Evolutionary conservation across 305 asterid species (phyloP), one percentile per base, ranked within the genome.

Genomic region (Fraxinus greggii): DNA sequence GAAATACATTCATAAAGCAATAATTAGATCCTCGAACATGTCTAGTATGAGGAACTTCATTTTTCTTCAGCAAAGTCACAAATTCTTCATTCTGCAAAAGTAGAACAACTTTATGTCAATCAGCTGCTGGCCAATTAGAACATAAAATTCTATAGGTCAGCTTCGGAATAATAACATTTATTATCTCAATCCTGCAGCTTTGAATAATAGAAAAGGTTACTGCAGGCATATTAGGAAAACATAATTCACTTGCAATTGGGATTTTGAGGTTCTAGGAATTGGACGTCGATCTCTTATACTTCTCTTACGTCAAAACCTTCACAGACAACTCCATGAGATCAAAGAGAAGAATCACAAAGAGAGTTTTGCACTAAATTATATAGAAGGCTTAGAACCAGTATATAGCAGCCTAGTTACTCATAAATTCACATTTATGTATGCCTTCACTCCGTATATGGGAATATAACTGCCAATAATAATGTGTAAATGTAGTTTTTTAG

Each of bases 21-120:
- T 91, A 91, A 85, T 97, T 97, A 74, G 98, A 92, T 79, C 98
- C 98, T 28, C 97, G 86, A 31, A 92, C 93, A 73, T 97, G 99
- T 76, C 92, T 91, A 26, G 98, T 93, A 59, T 93, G 98, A 40
- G 98, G 98, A 78, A 92, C 87, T 84, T 93, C 91, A 42, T 91
- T 88, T 79, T 88, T 86, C 21, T 90, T 86, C 63, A 97, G 84
- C 89, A 93, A 15, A 9, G 89, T 74, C 12, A 93, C 97, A 56
- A 97, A 97, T 85, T 92, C 93, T 84, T 97, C 98, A 23, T 88
- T 86, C 99, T 97, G 97, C 24, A 35, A 82, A 45, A 67, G 29
- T 29, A 77, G 7, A 77, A 63, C 72, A 12, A 26, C 19, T 26
- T 65, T 65, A 21, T 63, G 32, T 63, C 72, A 63, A 24, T 24